A percentile compares a stretch with the other conserved stretches of the same genome.
Conservation (phyloP, 345 rosid species). For the Bruguiera sexangula region DNA sequence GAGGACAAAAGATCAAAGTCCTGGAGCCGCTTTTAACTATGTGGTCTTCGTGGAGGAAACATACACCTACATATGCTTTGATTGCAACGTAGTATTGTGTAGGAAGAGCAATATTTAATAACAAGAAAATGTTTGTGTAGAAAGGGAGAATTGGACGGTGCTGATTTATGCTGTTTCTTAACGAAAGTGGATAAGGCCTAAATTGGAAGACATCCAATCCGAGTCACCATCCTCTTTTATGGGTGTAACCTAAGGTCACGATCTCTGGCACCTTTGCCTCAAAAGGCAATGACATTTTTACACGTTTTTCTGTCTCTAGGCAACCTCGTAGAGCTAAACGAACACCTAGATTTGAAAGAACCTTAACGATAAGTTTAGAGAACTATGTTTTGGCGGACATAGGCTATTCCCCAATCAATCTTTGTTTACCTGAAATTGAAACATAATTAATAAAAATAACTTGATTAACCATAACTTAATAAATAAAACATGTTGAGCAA, state of each 20-base stretch:
- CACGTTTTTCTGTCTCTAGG: slow-evolving; percentile 17
- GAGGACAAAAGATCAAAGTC: neutral
- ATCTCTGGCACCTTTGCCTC: no score
- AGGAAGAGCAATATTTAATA: neutral
- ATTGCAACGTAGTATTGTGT: neutral
- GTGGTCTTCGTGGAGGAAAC: slow-evolving; percentile 6
- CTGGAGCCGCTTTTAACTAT: neutral
- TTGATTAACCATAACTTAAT: no score
- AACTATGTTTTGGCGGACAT: neutral
- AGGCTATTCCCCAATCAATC: neutral
- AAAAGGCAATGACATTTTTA: slow-evolving; percentile 29
- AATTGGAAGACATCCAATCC: slow-evolving; percentile 32
- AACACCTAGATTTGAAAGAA: neutral
- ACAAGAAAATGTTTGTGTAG: neutral
- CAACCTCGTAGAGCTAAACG: neutral
- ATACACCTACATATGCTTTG: neutral
- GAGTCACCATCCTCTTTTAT: slow-evolving; percentile 26
- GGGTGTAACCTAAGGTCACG: slow-evolving; percentile 23
- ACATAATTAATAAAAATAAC: neutral
- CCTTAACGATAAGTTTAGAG: neutral
- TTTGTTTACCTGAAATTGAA: neutral
- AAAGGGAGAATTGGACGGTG: neutral
- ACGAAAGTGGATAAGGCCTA: slow-evolving; percentile 51
- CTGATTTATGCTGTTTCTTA: neutral
- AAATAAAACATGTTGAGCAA: neutral